Evolutionary conservation across 2,329 filamentous ascomycete genomes (phyloP), one percentile per base, ranked within the genome.

Genomic region (Parascedosporium putredinis): DNA sequence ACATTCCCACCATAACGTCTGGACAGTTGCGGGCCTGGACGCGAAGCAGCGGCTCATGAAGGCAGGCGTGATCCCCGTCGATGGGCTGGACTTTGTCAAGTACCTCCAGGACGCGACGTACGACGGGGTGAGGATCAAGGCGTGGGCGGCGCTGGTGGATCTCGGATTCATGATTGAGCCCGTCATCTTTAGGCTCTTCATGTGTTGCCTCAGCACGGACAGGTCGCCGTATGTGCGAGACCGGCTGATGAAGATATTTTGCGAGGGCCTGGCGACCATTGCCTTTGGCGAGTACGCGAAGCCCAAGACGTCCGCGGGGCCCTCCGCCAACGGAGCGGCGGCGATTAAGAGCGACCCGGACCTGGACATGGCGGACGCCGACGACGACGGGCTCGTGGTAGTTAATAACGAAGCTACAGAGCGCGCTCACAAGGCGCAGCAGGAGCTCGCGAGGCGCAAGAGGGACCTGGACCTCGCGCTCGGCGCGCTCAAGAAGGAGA

Each of bases 1-100:
- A 14, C 71, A 76, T 52, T 84, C 81, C 2, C 83, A 82, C 58
- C 79, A 84, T 52, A 86, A 85, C 53, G 73, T 81, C 50, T 81
- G 79, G 71, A 83, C 81, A 16, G 72, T 74, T 54, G 76, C 81
- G 16, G 77, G 77, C 3, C 63, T 84, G 40, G 74, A 81, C 50
- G 81, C 81, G 50, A 78, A 81, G 58, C 72, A 74, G 58, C 69
- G 67, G 36, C 64, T 84, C 47, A 84, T 84, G 80, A 81, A 82
- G 63, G 76, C 76, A 3, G 72, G 75, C 14, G 73, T 83, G 14
- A 81, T 84, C 29, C 71, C 74, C 1, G 61, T 67, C 27, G 68
- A 72, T 36, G 71, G 74, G 1, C 55, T 76, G 33, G 74, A 79
- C 51, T 83, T 84, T 58, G 70, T 77, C 20, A 76, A 81, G 55